Evolutionary conservation across 768 basidiomycete species (phyloP).

Genomic region (Leccinum imitatum): DNA sequence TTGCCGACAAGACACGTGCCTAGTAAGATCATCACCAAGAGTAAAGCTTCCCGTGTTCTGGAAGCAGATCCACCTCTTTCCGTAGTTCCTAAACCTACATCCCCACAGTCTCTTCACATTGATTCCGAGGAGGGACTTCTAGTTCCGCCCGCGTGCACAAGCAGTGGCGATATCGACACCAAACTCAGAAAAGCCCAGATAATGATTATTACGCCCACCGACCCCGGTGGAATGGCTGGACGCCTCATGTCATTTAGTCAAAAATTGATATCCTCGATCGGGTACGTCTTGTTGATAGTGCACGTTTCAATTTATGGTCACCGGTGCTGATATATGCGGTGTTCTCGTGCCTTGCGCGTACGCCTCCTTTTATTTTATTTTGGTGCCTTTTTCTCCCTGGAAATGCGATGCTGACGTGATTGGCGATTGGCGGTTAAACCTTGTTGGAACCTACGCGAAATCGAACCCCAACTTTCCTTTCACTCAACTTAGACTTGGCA

Average conservation of each 20-base stretch:
- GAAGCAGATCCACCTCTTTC: constrained; percentile 13
- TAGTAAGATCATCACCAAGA: constrained; percentile 18
- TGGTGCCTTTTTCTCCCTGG: constrained; percentile 17
- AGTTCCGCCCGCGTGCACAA: constrained; percentile 20
- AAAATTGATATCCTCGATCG: constrained; percentile 42
- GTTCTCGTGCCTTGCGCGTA: constrained; percentile 24
- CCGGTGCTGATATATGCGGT: constrained; percentile 24
- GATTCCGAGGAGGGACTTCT: constrained; percentile 10
- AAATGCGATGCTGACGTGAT: constrained; percentile 28
- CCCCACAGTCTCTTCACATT: constrained; percentile 17
- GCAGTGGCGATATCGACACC: constrained; percentile 31
- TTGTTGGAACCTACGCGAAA: constrained; percentile 16
- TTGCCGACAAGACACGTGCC: constrained; percentile 18
- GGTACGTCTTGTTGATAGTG: constrained; percentile 38
- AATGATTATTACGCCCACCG: constrained; percentile 6
- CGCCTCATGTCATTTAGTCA: constrained; percentile 52
- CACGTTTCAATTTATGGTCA: constrained; percentile 20
- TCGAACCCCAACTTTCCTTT: neutral
- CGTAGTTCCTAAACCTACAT: constrained; percentile 10
- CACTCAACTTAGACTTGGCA: constrained; percentile 31
- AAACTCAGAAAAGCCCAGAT: constrained; percentile 19
- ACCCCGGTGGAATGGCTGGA: constrained; percentile 41
- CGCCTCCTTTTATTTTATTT: constrained; percentile 9
- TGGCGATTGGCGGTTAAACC: constrained; percentile 21
- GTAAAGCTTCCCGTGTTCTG: constrained; percentile 11